Evolutionary conservation across 192 early-diverging fungal species (phyloP).

Genomic region (Coemansia sp.): DNA sequence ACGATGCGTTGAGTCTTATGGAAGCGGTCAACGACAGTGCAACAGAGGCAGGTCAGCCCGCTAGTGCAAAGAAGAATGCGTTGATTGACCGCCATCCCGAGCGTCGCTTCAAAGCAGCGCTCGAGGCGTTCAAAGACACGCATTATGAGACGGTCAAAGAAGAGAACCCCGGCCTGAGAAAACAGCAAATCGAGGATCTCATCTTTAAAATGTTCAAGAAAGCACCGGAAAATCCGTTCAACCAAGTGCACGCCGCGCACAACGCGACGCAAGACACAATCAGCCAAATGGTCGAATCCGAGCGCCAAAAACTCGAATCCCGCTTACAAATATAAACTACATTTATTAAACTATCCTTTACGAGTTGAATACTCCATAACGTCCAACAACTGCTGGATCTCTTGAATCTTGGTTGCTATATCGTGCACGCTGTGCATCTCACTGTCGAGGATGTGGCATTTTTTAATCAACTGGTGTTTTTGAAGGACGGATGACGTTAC

Average conservation of each 20-base stretch:
- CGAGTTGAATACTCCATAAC: slow-evolving; percentile 45
- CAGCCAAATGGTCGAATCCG: slow-evolving; percentile 47
- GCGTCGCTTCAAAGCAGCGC: slow-evolving; percentile 78
- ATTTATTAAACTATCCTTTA: slow-evolving; percentile 14
- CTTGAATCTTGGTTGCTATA: slow-evolving; percentile 17
- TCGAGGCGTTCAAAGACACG: slow-evolving; percentile 65
- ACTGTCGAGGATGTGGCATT: slow-evolving; percentile 27
- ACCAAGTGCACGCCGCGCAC: slow-evolving; percentile 70
- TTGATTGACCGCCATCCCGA: slow-evolving; percentile 87
- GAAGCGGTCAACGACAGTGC: slow-evolving; percentile 27
- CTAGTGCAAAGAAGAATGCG: slow-evolving; percentile 39
- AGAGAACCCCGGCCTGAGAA: slow-evolving; percentile 78
- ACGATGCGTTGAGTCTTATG: slow-evolving; percentile 82
- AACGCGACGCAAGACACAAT: slow-evolving; percentile 70
- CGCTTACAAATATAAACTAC: slow-evolving; percentile 22
- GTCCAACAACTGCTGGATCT: slow-evolving; percentile 44
- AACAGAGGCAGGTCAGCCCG: slow-evolving; percentile 11
- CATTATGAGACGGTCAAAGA: slow-evolving; percentile 71
- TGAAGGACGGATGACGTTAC: slow-evolving; percentile 22
- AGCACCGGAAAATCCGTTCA: slow-evolving; percentile 76
- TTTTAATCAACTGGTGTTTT: slow-evolving; percentile 20
- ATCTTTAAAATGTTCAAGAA: slow-evolving; percentile 78
- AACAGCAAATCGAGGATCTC: slow-evolving; percentile 75
- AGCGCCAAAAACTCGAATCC: slow-evolving; percentile 43
- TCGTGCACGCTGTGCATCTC: slow-evolving; percentile 25